These are phyloP conservation scores for Fusarium veterinarium DNA, from an alignment of 2,329 filamentous ascomycete species.

Conservation along the genomic window DNA sequence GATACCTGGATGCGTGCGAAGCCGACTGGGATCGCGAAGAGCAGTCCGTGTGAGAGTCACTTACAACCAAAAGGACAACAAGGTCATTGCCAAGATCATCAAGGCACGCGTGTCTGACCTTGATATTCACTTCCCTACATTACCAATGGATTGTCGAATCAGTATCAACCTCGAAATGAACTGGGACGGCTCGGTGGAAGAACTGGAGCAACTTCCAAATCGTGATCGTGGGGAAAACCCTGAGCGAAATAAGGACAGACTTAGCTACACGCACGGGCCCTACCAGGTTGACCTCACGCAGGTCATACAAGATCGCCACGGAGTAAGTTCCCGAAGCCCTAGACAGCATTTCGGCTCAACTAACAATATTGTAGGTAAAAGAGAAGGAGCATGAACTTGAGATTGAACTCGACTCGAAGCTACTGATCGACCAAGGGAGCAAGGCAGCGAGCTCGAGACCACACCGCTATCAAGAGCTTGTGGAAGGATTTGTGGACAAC, in stretches of 20 bases:
- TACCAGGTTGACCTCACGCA: constrained; percentile 96
- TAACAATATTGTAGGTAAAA: constrained; percentile 48
- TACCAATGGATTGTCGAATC: constrained; percentile 88
- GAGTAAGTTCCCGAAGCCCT: constrained; percentile 48
- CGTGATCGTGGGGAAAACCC: constrained; percentile 53
- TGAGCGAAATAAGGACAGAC: constrained; percentile 85
- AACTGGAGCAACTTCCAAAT: constrained; percentile 58
- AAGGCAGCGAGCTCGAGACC: constrained; percentile 62
- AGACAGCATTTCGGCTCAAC: neutral
- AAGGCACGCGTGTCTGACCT: constrained; percentile 90
- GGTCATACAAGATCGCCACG: constrained; percentile 68
- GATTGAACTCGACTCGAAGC: constrained; percentile 74
- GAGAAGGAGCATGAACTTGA: constrained; percentile 85
- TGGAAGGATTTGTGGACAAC: constrained; percentile 82
- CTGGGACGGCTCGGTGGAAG: constrained; percentile 76
- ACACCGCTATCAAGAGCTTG: constrained; percentile 73
- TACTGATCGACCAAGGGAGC: constrained; percentile 74
- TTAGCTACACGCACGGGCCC: constrained; percentile 88
- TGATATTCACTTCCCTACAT: constrained; percentile 83
- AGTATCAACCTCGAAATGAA: constrained; percentile 95
- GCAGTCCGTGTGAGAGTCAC: constrained; percentile 70
- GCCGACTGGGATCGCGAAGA: constrained; percentile 65
- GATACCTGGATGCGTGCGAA: constrained; percentile 73
- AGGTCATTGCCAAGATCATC: constrained; percentile 84
- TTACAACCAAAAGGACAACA: constrained; percentile 76